Evolutionary conservation across 192 early-diverging fungal species (phyloP), one percentile per base, ranked within the genome.

Genomic region (Coemansia sp.): DNA sequence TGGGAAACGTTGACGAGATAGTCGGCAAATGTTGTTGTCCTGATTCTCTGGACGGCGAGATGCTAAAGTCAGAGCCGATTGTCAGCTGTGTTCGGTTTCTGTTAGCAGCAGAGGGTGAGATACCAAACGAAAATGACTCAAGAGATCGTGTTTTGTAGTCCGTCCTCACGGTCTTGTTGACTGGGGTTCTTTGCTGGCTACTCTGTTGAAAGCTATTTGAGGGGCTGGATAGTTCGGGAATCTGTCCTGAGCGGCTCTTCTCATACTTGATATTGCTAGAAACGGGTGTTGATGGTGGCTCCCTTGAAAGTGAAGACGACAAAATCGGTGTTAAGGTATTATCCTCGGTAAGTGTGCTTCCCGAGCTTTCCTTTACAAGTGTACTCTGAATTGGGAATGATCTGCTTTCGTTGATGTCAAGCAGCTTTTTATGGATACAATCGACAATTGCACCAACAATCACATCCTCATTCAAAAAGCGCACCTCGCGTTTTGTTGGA

Each of bases 401-500:
- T 13, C 95, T 75, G 2, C 92, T 94, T 12, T 80, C 77, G 71
- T 91, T 94, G 2, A 88, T 87, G 45, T 80, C 85, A 5, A 86
- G 87, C 17, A 99, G 73, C 49, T 77, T 78, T 19, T 87, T 79
- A 64, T 91, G 88, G 20, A 98, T 86, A 13, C 74, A 77, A 46
- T 90, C 91, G 44, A 87, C 84, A 3, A 99, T 79, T 0, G 71
- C 68, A 11, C 85, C 85, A 41, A 96, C 85, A 16, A 98, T 87
- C 14, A 83, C 71, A 40, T 99, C 95, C 67, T 98, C 91, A 76
- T 98, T 87, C 71, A 99, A 76, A 68, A 99, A 98, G 49, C 92
- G 90, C 25, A 98, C 94, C 84, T 96, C 91, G 8, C 90, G 86
- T 66, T 99, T 99, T 39, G 98, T 97, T 1, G 98, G 96, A 77